phyloP scores from a whole-genome alignment of 306 rosid genomes.

The Hippophae tibetana region DNA sequence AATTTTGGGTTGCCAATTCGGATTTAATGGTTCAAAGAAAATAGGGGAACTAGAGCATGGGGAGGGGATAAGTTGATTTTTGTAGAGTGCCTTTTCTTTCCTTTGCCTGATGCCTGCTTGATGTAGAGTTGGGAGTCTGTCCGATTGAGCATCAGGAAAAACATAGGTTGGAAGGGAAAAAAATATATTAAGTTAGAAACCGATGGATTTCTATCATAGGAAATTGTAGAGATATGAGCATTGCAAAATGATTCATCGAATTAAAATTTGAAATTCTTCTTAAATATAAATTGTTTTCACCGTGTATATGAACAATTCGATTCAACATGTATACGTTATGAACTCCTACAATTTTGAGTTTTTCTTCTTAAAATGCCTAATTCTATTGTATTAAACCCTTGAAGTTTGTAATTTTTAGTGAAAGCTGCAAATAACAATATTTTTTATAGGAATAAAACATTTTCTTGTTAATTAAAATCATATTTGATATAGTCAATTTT shows the following conservation, averaged over 20 bases:
- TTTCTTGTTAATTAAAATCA: too few species aligned
- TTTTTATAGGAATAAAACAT: too few species aligned
- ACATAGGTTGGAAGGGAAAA: slow-evolving; percentile 8
- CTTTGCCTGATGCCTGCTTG: slow-evolving; percentile 51
- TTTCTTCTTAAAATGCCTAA: too few species aligned
- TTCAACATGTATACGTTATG: background rate
- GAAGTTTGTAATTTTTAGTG: too few species aligned
- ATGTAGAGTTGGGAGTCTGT: slow-evolving; percentile 22
- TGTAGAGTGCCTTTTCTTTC: slow-evolving; percentile 54
- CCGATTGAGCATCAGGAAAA: slow-evolving; percentile 36
- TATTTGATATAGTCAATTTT: too few species aligned
- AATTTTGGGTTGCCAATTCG: slow-evolving; percentile 88
- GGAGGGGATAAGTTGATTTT: slow-evolving; percentile 49
- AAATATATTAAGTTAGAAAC: slow-evolving; percentile 34
- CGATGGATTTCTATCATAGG: slow-evolving; percentile 52
- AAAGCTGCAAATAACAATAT: too few species aligned
- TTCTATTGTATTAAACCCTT: too few species aligned
- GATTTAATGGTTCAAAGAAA: slow-evolving; percentile 36
- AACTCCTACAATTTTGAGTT: too few species aligned
- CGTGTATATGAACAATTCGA: background rate
- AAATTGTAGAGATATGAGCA: slow-evolving; percentile 72
- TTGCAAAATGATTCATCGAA: slow-evolving; percentile 51
- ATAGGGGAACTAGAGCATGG: slow-evolving; percentile 17
- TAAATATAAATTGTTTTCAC: slow-evolving; percentile 15
- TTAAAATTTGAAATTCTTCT: slow-evolving; percentile 53